These are phyloP conservation scores for Peronospora tabacina DNA, from an alignment of 352 stramenopile species.

Conservation along the genomic window DNA sequence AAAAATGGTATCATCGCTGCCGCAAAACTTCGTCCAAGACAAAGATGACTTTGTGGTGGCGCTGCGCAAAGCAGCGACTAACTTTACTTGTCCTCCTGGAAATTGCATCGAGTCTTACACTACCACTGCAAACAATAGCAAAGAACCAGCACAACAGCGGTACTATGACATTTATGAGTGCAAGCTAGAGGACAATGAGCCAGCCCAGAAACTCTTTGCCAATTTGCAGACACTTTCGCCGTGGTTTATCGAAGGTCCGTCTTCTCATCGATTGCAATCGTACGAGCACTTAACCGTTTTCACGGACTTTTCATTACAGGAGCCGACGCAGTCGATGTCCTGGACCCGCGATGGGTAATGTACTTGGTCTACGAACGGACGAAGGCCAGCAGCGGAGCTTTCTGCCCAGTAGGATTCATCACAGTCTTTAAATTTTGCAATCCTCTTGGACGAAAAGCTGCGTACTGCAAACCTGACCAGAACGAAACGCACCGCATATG, in stretches of 20 bases:
- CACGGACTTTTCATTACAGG: constrained; percentile 19
- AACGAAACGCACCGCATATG: constrained; percentile 79
- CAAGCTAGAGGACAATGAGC: constrained; percentile 42
- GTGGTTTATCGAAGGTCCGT: constrained; percentile 82
- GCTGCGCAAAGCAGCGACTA: constrained; percentile 12
- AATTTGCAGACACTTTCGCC: constrained; percentile 69
- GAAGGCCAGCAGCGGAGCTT: constrained; percentile 7
- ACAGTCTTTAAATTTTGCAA: constrained; percentile 83
- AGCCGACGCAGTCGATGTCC: constrained; percentile 64
- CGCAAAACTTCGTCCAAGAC: constrained; percentile 34
- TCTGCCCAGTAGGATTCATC: constrained; percentile 54
- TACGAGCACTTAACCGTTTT: background rate
- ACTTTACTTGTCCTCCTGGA: constrained; percentile 39
- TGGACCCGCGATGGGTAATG: constrained; percentile 64
- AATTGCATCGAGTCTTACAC: constrained; percentile 37
- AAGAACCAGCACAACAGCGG: constrained; percentile 7
- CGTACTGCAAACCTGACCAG: constrained; percentile 27
- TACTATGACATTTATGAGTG: constrained; percentile 70
- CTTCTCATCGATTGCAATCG: background rate
- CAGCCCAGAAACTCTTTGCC: constrained; percentile 43
- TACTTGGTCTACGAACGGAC: constrained; percentile 70
- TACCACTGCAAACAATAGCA: constrained; percentile 6
- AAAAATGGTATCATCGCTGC: constrained; percentile 44
- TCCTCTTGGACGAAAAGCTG: constrained; percentile 49
- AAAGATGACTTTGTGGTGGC: constrained; percentile 31